Evolutionary conservation across 2,329 filamentous ascomycete genomes (phyloP), one percentile per base, ranked within the genome.

Genomic region (Stylonectria norvegica): DNA sequence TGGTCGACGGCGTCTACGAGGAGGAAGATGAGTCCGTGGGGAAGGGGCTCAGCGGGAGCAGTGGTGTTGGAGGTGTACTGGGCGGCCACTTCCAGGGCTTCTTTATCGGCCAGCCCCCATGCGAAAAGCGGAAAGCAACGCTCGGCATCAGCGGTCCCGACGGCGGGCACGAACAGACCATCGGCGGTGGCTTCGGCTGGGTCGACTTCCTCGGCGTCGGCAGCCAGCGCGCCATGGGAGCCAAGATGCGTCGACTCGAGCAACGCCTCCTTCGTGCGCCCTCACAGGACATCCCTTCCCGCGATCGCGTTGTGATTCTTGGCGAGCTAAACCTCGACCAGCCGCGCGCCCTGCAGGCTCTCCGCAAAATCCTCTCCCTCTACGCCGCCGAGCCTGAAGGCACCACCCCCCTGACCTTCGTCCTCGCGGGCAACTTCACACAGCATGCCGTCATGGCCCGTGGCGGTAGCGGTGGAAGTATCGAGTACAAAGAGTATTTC

Each of bases 401-500:
- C 36, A 72, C 80, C 14, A 78, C 80, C 2, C 91, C 93, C 0
- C 75, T 95, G 56, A 76, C 81, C 1, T 91, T 97, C 57, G 71
- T 96, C 31, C 67, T 98, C 5, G 81, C 88, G 33, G 93, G 93
- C 25, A 95, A 93, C 63, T 97, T 98, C 55, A 76, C 78, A 14
- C 71, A 74, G 39, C 71, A 83, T 38, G 78, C 81, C 20, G 75
- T 84, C 49, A 81, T 85, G 69, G 77, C 79, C 5, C 72, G 78
- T 19, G 83, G 86, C 38, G 80, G 81, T 18, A 83, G 81, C 25
- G 83, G 85, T 16, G 87, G 88, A 25, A 91, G 87, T 63, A 90
- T 97, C 53, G 89, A 95, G 66, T 97, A 95, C 70, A 97, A 97
- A 69, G 93, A 97, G 66, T 85, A 86, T 61, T 96, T 97, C 62